Base-by-base conservation (phyloP, 257 asterid genomes). In the Fraxinus quadrangulata region DNA sequence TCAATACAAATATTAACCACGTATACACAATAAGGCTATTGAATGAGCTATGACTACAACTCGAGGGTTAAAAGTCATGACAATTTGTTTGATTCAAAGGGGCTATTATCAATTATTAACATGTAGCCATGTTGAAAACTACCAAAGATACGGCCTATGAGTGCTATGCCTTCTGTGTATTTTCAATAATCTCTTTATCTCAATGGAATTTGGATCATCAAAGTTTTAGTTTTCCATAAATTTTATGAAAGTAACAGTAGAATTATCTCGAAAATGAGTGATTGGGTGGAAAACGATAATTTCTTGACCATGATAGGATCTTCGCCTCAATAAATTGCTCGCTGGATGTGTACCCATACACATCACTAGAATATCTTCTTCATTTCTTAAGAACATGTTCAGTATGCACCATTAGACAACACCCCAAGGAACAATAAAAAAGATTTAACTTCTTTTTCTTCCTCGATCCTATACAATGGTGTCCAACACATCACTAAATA, bases 41-140 rank as follows among this genome's bases (percentile, higher is more conserved):
- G 21, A 47, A 47, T 47, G n/a, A 47, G 59, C 5, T 47, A 14
- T 47, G 21, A 16, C 59, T 47, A 14, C 21, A 47, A 47, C 6
- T 47, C 16, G 59, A 47, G n/a, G 59, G 21, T 47, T 47, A 14
- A 47, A 16, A 1, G 33, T 47, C 54, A 45, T 24, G 73, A 30
- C 45, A 70, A 80, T 75, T 79, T 34, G 13, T 39, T 37, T 16
- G 84, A 72, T 19, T 56, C 56, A 6, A 72, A 63, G 83, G 87
- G 84, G 47, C 87, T 47, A 47, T 21, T 36, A 6, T 45, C 51
- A 65, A 28, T 70, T 79, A 79, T 73, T 83, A 33, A 0, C 66
- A 12, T 11, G 51, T 3, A 11, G 51, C 51, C 89, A 81, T 81
- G 87, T 86, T 82, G 77, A 78, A 42, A 16, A 47, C 6, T 21